These are phyloP conservation scores for Podospora pseudopauciseta DNA, from an alignment of 495 filamentous ascomycete genomes.

Conservation along the genomic window DNA sequence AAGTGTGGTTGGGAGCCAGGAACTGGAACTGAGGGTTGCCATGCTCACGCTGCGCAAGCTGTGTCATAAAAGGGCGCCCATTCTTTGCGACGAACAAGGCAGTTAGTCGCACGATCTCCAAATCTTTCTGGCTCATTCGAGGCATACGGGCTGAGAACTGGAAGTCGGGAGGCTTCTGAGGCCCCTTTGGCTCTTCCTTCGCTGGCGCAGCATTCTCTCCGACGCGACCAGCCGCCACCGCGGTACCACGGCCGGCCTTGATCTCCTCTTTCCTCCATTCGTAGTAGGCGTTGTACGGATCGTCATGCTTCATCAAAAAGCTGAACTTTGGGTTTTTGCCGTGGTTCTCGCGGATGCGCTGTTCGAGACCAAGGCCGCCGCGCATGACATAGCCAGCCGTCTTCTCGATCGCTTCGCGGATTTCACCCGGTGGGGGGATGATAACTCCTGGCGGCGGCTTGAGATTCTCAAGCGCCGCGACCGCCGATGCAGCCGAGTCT, in stretches of 20 bases:
- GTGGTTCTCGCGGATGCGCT: conserved; percentile 84
- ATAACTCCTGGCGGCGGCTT: conserved; percentile 81
- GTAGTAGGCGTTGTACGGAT: conserved; percentile 86
- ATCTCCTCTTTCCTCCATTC: conserved; percentile 86
- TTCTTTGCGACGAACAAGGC: conserved; percentile 88
- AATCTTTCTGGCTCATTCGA: conserved; percentile 90
- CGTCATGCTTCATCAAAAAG: conserved; percentile 70
- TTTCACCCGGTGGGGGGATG: conserved; percentile 72
- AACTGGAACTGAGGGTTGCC: conserved; percentile 97
- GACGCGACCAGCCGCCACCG: conserved; percentile 70
- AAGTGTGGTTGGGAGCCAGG: conserved; percentile 87
- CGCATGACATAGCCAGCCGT: conserved; percentile 91
- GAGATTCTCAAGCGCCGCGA: conserved; percentile 49
- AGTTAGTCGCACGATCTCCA: conserved; percentile 87
- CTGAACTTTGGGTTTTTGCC: conserved; percentile 85
- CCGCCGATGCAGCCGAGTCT: conserved; percentile 42
- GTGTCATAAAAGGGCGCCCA: conserved; percentile 85
- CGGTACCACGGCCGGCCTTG: conserved; percentile 73
- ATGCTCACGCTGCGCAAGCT: conserved; percentile 79
- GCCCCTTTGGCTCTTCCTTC: conserved; percentile 72
- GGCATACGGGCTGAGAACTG: conserved; percentile 96
- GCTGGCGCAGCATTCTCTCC: conserved; percentile 53
- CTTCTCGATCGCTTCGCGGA: conserved; percentile 76
- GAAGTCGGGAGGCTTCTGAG: conserved; percentile 82
- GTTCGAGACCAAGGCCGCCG: conserved; percentile 80